Base-by-base conservation (phyloP, 2,329 filamentous ascomycete species). In the Juglanconis juglandina region DNA sequence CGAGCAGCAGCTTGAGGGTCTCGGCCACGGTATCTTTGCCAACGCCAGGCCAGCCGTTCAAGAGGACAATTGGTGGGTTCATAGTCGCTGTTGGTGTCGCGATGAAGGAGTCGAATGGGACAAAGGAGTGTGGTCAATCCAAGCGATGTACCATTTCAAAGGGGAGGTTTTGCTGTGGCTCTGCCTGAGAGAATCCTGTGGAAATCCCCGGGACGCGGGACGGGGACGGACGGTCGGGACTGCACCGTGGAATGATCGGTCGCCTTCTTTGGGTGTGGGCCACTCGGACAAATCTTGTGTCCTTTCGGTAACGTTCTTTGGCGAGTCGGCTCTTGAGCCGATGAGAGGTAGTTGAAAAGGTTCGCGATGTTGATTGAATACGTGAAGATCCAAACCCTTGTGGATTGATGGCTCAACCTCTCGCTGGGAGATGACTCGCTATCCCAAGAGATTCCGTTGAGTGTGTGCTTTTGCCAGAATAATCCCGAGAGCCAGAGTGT, bases 31-130 rank as follows among this genome's bases (percentile, higher is more conserved):
- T 68, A 34, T 69, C 65, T 63, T 72, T 73, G 54, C 71, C 72
- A 37, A 71, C 66, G 53, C 69, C 70, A 3, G 68, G 69, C 68
- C 68, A 70, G 59, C 72, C 72, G 61, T 73, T 74, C 66, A 74
- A 70, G 61, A 68, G 71, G 37, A 74, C 64, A 4, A 49, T 32
- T 8, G 37, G 58, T 53, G 32, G 32, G 30, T n/a, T 44, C 44
- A 62, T 56, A 46, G 5, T 56, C 41, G 35, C 48, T 53, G 42
- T 37, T 5, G 8, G 42, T n/a, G 34, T 24, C 17, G 30, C 13
- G 14, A 50, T 6, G 5, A 30, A 49, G n/a, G 44, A 24, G 14
- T 7, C 13, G 24, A 17, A 37, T 44, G 8, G 14, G 30, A 10
- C 8, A n/a, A 30, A 35, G 39, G 44, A 35, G 37, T 2, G 1